Percentiles rank a stretch among this genome's conserved stretches.
Evolutionary conservation across 129 eudicot genomes (phyloP).

Genomic region (Escallonia herrerae): DNA sequence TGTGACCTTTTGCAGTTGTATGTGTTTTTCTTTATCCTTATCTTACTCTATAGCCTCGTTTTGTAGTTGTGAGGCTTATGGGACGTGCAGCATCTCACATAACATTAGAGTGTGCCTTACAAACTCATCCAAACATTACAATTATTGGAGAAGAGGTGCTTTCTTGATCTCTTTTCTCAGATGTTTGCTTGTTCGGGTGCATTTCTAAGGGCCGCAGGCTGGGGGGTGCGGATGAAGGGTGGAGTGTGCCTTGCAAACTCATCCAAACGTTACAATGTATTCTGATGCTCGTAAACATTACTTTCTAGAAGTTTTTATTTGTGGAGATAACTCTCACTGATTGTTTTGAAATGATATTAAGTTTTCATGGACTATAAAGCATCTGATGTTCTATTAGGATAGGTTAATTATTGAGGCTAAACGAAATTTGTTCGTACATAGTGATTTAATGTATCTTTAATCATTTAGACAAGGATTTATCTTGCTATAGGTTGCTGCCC

Average conservation of each 20-base stretch:
- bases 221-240: not conserved
- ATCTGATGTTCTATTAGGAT: too few species aligned
- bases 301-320: too few species aligned
- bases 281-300: too few species aligned
- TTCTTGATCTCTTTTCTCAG: not conserved
- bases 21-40: not conserved
- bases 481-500: slow-evolving; percentile 69
- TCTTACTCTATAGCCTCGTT: not conserved
- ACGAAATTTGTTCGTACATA: too few species aligned
- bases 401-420: too few species aligned
- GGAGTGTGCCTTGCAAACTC: slow-evolving; percentile 98
- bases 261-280: slow-evolving; percentile 72
- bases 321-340: too few species aligned
- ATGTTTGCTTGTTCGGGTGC: not conserved
- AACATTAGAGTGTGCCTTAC: slow-evolving; percentile 95
- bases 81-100: slow-evolving; percentile 99
- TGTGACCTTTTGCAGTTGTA: not conserved
- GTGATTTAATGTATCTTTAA: too few species aligned
- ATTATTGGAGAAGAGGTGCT: slow-evolving; percentile 96
- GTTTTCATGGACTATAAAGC: too few species aligned
- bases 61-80: slow-evolving; percentile 93
- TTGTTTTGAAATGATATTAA: too few species aligned
- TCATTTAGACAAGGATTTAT: slow-evolving; percentile 2
- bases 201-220: too few species aligned
- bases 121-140: slow-evolving; percentile 94